Base-by-base conservation (phyloP, 805 yeast genomes). In the Tetrapisispora nanseiensis region DNA sequence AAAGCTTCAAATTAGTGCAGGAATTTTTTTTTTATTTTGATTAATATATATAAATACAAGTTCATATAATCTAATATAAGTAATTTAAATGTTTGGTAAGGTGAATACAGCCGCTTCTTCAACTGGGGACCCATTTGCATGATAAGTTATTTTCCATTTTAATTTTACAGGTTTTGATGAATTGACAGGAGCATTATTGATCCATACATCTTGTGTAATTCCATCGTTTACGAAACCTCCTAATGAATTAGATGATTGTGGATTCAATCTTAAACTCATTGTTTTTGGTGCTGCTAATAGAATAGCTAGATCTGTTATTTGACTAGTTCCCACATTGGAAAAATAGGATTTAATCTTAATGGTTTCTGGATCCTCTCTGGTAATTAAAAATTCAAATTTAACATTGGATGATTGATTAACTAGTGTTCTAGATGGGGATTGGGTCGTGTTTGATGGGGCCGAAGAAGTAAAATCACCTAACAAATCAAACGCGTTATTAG, bases 81-180 rank as follows among this genome's bases (percentile, higher is more conserved):
- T 4, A 21, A 33, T 12, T 51, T 42, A 60, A 39, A 57, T 42
- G 22, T 44, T 49, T 33, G 70, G 70, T 40, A 67, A 56, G 29
- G 62, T 55, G 41, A 65, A 65, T 20, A 79, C 76, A 7, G 86
- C 86, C 9, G 78, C 70, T 49, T 78, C 82, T 50, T 74, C 80
- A 18, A 61, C 62, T 8, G 61, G 58, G 19, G 59, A 56, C n/a
- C 78, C 75, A 41, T 72, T 74, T 9, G 71, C 56, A 10, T 54
- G 51, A 57, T 75, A 85, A 43, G 74, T 74, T 20, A 74, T 71
- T 59, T 80, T 83, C 90, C 89, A 86, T 60, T 85, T 82, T 45
- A 86, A 69, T 61, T 82, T 84, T 50, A 82, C 60, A n/a, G 68
- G 64, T 12, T 62, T 59, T 5, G 46, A 30, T 4, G 57, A 42